Evolutionary conservation across 306 rosid genomes (phyloP), one percentile per base, ranked within the genome.

Genomic region (Luffa acutangula): DNA sequence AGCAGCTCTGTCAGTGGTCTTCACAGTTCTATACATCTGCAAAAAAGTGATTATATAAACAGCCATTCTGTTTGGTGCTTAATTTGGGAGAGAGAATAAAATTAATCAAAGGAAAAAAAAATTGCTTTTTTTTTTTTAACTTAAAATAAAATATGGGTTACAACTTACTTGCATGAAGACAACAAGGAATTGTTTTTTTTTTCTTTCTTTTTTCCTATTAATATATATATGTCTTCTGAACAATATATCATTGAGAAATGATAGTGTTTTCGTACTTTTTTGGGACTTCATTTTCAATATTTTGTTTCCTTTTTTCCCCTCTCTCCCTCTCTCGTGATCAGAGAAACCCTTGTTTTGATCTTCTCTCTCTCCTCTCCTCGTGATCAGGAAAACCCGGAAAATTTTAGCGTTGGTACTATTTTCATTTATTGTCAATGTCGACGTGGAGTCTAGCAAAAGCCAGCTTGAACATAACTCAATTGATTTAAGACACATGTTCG

Each of bases 21-120:
- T 95, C 76, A 95, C 99, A 83, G 99, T 95, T 82, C 99, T 88
- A 83, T 93, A 95, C 99, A 95, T 95, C 99, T 95, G 86, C 49
- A 85, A 80, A 76, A 81, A 81, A 51, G 13, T 64, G 46, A 69
- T 10, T 69, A 69, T 69, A 20, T 69, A 42, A 71, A 43, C n/a
- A 70, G 3, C 53, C 14, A 67, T 67, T 69, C 21, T 69, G 53
- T 45, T 60, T 60, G 6, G 67, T 60, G 67, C 12, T 57, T 57
- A 57, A 60, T 60, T 60, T 60, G 7, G 46, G 45, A 81, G 45
- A 34, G 51, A 78, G 3, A 75, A 52, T 60, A 13, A 72, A 36
- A 48, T 51, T 51, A 54, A 80, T 73, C n/a, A 77, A 42, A 31
- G 33, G 37, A 20, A 64, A 10, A 60, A 60, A 48, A 48, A 9